Base-by-base conservation (phyloP, 495 filamentous ascomycete species). In the Xylaria grammica region DNA sequence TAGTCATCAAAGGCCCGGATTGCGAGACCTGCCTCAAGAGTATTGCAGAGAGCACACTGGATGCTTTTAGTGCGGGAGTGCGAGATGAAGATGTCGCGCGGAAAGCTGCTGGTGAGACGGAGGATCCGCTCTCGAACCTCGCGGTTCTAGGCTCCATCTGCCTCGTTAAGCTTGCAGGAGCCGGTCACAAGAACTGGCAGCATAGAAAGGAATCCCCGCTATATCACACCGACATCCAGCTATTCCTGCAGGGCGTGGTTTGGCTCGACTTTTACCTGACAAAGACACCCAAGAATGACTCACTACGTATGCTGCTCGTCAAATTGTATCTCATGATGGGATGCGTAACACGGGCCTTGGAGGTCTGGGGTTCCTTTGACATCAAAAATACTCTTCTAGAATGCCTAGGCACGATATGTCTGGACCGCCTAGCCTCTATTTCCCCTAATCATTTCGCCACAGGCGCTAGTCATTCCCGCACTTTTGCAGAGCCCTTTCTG, bases 311-410 rank as follows among this genome's bases (percentile, higher is more conserved):
- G 9, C 59, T 85, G 13, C 74, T 86, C 1, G 67, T 77, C 10
- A 76, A 81, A 64, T 67, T 85, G 20, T 83, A 83, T 63, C 62
- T 81, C 30, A 53, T 78, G 27, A 73, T 81, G 63, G 76, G 84
- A 45, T 78, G 78, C 46, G 72, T 77, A 19, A 73, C 77, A 5
- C 70, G 72, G 59, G 77, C 82, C 38, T 59, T 74, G 62, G 66
- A 75, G 36, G 63, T 81, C n/a, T 84, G 81, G 75, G 65, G 72
- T 11, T 67, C 73, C 0, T 74, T 84, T 20, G 76, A 74, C 19
- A 71, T 85, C 13, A 86, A 86, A 69, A 75, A 82, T 24, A 78
- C 79, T 0, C 80, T 84, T 29, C 74, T 79, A 8, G 83, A 84
- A 54, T 77, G 81, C 1, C 67, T 86, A 29, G 78, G 76, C 7